Evolutionary conservation across 1,139 yeast species (phyloP).

Genomic region (Petasospora fabianii): DNA sequence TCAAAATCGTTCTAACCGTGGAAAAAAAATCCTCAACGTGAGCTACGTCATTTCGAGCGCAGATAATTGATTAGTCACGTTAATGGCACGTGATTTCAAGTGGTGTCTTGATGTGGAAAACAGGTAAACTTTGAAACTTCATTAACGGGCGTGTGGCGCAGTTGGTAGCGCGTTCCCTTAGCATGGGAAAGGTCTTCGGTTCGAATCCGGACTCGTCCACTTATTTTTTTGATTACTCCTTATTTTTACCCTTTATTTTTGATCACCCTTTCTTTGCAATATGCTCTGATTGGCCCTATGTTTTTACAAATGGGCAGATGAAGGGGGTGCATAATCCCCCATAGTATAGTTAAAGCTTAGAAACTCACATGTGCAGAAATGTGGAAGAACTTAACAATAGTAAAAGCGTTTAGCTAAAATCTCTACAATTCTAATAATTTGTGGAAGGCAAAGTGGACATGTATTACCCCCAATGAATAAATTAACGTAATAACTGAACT

Average conservation of each 20-base stretch:
- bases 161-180: conserved; percentile 92
- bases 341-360: no score
- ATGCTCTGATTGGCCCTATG: no score
- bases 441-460: no score
- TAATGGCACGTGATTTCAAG: not conserved
- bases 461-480: no score
- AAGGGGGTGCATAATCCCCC: not conserved
- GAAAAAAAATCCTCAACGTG: not conserved
- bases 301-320: not conserved
- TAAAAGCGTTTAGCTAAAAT: no score
- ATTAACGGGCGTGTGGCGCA: conserved; percentile 78
- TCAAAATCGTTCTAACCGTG: not conserved
- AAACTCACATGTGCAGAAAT: no score
- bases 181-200: conserved; percentile 91
- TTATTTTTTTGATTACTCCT: conserved; percentile 12
- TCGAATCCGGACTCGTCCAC: conserved; percentile 89
- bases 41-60: conserved; percentile 1
- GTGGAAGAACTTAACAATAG: no score
- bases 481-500: no score
- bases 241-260: not conserved
- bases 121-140: not conserved
- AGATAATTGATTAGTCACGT: not conserved
- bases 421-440: no score
- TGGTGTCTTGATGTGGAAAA: not conserved
- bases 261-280: not conserved